Base-by-base conservation (phyloP, 148 eudicot species). In the Heliosperma pusillum region DNA sequence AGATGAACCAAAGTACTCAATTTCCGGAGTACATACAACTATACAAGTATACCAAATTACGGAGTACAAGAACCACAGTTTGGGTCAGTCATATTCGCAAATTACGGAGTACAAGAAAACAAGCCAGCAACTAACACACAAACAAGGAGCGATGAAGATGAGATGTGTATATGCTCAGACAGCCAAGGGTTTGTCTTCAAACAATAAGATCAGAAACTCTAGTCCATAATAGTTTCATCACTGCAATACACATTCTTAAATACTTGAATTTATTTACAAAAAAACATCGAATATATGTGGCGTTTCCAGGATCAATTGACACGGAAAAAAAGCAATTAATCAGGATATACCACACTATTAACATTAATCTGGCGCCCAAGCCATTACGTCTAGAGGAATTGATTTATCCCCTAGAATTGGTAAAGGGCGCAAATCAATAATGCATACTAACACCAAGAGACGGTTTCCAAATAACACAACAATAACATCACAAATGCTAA, bases 121-220 rank as follows among this genome's bases (percentile, higher is more conserved):
- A n/a, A n/a, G n/a, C n/a, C n/a, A n/a, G n/a, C n/a, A n/a, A n/a
- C n/a, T n/a, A n/a, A n/a, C n/a, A n/a, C n/a, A n/a, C n/a, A n/a
- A n/a, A n/a, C n/a, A n/a, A n/a, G n/a, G n/a, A n/a, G n/a, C n/a
- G n/a, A n/a, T n/a, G n/a, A 47, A 47, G 13, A 9, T 0, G 8
- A 59, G 59, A 27, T 7, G 5, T 33, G 75, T 19, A 75, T 79
- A 75, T 79, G 88, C 89, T 86, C 91, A 88, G 92, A 86, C 89
- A 88, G 92, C 89, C 92, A 88, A 88, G 89, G 91, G 92, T 84
- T 84, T 79, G 88, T 88, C 89, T 36, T 88, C 91, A 86, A 81
- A 19, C 60, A 81, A 21, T 44, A 73, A 81, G 83, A 83, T 88
- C 91, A 81, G 89, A 88, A 86, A 86, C 91, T 88, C 89, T 86